Percentiles rank a stretch among this genome's conserved stretches.
These are phyloP conservation scores for Moesziomyces globuligerus DNA, from an alignment of 1,284 basidiomycete species.

Conservation along the genomic window DNA sequence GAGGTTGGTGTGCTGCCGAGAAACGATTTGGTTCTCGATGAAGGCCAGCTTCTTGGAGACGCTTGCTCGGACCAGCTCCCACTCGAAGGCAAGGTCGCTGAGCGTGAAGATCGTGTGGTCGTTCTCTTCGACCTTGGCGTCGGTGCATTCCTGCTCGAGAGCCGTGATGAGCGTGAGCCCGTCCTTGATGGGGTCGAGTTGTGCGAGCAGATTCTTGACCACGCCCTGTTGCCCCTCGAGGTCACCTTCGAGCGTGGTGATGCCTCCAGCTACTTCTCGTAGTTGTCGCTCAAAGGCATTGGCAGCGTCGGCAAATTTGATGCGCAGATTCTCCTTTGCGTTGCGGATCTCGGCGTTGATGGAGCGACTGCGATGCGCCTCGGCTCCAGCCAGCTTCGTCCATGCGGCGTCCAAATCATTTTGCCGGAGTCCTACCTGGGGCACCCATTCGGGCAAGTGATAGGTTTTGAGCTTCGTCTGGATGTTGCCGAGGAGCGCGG, in stretches of 20 bases:
- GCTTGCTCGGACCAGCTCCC: constrained; percentile 82
- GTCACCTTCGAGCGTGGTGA: constrained; percentile 53
- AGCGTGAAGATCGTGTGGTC: constrained; percentile 92
- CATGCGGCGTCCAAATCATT: constrained; percentile 83
- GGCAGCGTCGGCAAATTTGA: constrained; percentile 83
- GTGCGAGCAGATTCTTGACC: constrained; percentile 42
- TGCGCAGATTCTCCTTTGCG: constrained; percentile 76
- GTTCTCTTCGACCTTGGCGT: constrained; percentile 96
- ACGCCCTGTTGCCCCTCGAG: constrained; percentile 46
- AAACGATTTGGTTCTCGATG: constrained; percentile 96
- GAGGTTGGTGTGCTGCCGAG: constrained; percentile 87
- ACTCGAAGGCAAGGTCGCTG: constrained; percentile 90
- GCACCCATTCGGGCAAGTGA: constrained; percentile 69
- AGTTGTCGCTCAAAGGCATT: constrained; percentile 77
- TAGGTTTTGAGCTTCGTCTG: constrained; percentile 95
- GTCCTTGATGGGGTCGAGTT: constrained; percentile 45
- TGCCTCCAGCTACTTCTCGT: constrained; percentile 45
- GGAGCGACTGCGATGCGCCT: constrained; percentile 80
- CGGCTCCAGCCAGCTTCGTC: constrained; percentile 78
- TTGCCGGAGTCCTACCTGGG: constrained; percentile 49
- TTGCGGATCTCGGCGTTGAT: constrained; percentile 89
- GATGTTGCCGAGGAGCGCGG: constrained; percentile 89
- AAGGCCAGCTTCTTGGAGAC: constrained; percentile 90
- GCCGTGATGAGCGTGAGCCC: constrained; percentile 30
- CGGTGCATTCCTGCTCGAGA: constrained; percentile 74